Evolutionary conservation across 345 rosid species (phyloP).

Genomic region (Ricinus communis): DNA sequence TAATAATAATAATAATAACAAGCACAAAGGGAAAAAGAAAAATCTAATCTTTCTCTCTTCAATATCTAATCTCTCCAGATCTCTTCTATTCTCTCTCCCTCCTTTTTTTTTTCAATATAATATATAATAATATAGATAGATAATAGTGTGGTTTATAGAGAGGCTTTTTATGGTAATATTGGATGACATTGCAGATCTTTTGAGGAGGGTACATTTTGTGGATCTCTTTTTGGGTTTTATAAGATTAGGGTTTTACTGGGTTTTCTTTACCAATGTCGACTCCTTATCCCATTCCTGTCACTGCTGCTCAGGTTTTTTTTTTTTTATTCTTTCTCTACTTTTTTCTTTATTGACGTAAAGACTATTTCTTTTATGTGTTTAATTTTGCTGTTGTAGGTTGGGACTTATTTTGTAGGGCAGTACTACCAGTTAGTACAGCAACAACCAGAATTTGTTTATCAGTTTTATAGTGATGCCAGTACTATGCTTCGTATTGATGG

Average conservation of each 20-base stretch:
- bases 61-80: constrained; percentile 26
- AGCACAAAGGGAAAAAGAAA: too few relatives aligned
- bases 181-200: constrained; percentile 18
- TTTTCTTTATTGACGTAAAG: neutral
- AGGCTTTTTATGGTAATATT: neutral
- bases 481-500: constrained; percentile 54
- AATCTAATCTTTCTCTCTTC: too few relatives aligned
- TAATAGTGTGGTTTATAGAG: neutral
- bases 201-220: neutral
- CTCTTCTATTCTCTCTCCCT: constrained; percentile 10
- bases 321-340: neutral
- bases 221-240: constrained; percentile 16
- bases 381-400: constrained; percentile 28
- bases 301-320: constrained; percentile 47
- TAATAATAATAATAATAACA: too few relatives aligned
- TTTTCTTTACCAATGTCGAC: constrained; percentile 33
- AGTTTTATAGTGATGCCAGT: constrained; percentile 49
- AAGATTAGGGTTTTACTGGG: constrained; percentile 25
- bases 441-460: constrained; percentile 42
- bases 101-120: neutral
- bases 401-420: constrained; percentile 51
- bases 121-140: too few relatives aligned
- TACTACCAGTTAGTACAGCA: constrained; percentile 48
- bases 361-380: neutral
- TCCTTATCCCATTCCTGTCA: constrained; percentile 42